A percentile compares a stretch with the other conserved stretches of the same genome.
Conservation (phyloP, 345 rosid species). For the Linum trigynum region DNA sequence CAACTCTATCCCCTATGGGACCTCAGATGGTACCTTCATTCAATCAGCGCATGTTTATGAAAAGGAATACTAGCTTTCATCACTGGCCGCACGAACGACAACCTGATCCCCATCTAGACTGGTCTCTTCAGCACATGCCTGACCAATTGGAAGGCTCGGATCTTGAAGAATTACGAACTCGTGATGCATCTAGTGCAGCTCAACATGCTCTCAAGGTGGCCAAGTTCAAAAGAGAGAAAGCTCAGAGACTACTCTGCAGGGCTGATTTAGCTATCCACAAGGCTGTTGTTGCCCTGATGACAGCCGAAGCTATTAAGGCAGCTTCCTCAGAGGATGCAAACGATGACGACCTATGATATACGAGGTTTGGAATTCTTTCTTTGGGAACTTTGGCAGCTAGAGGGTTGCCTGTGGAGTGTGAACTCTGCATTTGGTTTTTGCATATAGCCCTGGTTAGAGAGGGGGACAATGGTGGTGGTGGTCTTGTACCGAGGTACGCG, state of each 20-base stretch:
- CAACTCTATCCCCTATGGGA: conserved; percentile 32
- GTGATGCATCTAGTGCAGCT: conserved; percentile 78
- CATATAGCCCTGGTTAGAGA: no score
- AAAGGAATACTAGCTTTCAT: conserved; percentile 36
- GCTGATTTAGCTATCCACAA: conserved; percentile 89
- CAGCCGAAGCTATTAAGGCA: conserved; percentile 76
- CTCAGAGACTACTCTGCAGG: conserved; percentile 59
- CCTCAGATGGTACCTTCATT: conserved; percentile 23
- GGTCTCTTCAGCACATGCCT: conserved; percentile 27
- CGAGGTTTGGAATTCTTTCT: conserved; percentile 6
- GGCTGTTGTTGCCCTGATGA: conserved; percentile 78
- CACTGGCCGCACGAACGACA: conserved; percentile 38
- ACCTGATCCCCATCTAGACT: conserved; percentile 18
- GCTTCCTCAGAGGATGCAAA: conserved; percentile 42
- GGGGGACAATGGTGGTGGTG: background rate
- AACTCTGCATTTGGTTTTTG: conserved; percentile 12
- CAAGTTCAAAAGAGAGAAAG: conserved; percentile 69
- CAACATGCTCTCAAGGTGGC: conserved; percentile 53
- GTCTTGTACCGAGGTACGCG: no score
- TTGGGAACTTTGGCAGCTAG: background rate
- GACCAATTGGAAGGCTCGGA: conserved; percentile 44
- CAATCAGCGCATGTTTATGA: conserved; percentile 32
- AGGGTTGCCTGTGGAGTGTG: background rate
- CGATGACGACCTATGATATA: conserved; percentile 22
- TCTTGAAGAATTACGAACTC: conserved; percentile 53